Base-by-base conservation (phyloP, 2,329 filamentous ascomycete species). In the Fusarium sp. region DNA sequence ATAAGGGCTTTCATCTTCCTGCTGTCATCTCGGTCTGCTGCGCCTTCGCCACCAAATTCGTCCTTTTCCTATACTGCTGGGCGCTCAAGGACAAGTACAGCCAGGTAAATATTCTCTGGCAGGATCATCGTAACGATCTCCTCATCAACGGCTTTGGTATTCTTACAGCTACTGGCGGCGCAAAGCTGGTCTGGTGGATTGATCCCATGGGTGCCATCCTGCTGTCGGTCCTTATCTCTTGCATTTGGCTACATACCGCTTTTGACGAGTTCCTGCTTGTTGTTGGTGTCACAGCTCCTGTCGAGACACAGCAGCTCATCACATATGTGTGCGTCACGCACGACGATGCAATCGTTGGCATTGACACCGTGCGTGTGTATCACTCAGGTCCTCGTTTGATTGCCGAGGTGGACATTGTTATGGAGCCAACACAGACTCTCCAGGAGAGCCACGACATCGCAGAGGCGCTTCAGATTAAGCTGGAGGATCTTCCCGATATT, bases 71-170 rank as follows among this genome's bases (percentile, higher is more conserved):
- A 27, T 98, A 98, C 84, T 98, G 96, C 83, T 98, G 92, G 89
- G 89, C 93, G 7, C 82, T 98, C 75, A 91, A 95, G 73, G 91
- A 98, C 83, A 92, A 93, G 76, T 97, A 98, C 84, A 94, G 90
- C 66, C 95, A 98, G 80, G 90, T 98, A 70, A 89, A 92, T 61
- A 98, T 98, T 78, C 84, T 98, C 16, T 98, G 94, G 95, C 93
- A 97, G 80, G 95, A 98, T 77, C 96, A 99, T 83, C 91, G 96
- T 67, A 99, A 99, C 78, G 96, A 99, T 78, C 85, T 99, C n/a
- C 86, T 97, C 75, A 94, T 99, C 86, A 99, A 98, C 79, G 94
- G 94, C 57, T 94, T 97, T 73, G 94, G 92, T 88, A 90, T 98
- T 70, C 81, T 98, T 58, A 98, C 95, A 2, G 95, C 92, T 5